phyloP scores from a whole-genome alignment of 805 yeast genomes.

The Metschnikowia henanensis region DNA sequence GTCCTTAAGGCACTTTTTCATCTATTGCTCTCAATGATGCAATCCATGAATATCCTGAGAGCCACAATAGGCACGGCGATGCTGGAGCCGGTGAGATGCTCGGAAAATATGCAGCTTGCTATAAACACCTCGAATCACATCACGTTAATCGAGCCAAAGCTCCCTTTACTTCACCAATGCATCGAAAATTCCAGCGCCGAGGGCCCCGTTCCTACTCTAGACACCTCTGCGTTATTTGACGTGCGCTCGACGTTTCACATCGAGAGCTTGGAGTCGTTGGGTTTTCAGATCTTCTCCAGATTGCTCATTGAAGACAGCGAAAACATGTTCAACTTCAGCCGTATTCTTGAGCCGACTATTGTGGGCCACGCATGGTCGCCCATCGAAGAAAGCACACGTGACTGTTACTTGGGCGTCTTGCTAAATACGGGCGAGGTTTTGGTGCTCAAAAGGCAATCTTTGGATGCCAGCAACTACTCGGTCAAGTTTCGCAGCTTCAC shows the following conservation, averaged over 20 bases:
- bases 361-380: slow-evolving; percentile 38
- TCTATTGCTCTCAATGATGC: background rate
- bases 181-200: slow-evolving; percentile 10
- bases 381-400: slow-evolving; percentile 22
- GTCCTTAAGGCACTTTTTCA: too few species aligned
- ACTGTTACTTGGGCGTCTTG: slow-evolving; percentile 33
- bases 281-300: slow-evolving; percentile 29
- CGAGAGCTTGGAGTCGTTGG: slow-evolving; percentile 28
- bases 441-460: slow-evolving; percentile 28
- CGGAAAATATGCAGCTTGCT: slow-evolving; percentile 36
- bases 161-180: slow-evolving; percentile 33
- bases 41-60: slow-evolving; percentile 14
- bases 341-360: slow-evolving; percentile 34
- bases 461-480: slow-evolving; percentile 23
- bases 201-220: slow-evolving; percentile 10
- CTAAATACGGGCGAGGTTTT: slow-evolving; percentile 40
- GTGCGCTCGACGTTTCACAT: slow-evolving; percentile 25
- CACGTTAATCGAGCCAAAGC: slow-evolving; percentile 38
- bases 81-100: slow-evolving; percentile 35
- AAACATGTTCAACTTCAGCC: slow-evolving; percentile 29
- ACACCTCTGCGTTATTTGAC: slow-evolving; percentile 25
- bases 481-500: slow-evolving; percentile 30
- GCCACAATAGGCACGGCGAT: slow-evolving; percentile 14
- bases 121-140: slow-evolving; percentile 34
- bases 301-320: slow-evolving; percentile 27